These are phyloP conservation scores for Hirschioporus abietinus DNA, from an alignment of 768 basidiomycete species.

Conservation along the genomic window DNA sequence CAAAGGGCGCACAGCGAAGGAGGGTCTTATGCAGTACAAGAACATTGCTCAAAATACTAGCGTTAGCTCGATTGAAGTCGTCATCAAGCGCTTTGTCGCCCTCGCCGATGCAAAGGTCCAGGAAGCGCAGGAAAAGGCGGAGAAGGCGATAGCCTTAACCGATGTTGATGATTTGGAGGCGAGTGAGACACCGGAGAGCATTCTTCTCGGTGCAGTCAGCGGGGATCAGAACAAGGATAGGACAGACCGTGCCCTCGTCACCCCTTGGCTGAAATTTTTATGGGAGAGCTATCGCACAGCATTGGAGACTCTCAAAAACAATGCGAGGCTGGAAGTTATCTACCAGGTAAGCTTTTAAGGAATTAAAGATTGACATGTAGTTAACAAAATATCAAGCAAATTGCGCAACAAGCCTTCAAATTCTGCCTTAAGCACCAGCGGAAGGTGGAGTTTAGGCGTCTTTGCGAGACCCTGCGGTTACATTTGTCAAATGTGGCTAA, in stretches of 20 bases:
- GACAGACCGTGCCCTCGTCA: constrained; percentile 91
- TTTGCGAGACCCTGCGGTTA: constrained; percentile 93
- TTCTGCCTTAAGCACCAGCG: constrained; percentile 93
- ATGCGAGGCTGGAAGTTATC: constrained; percentile 84
- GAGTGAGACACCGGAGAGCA: constrained; percentile 90
- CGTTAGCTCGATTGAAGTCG: constrained; percentile 86
- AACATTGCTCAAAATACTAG: constrained; percentile 94
- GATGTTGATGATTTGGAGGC: constrained; percentile 96
- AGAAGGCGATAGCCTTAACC: constrained; percentile 56
- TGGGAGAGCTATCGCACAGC: constrained; percentile 98
- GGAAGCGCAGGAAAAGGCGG: constrained; percentile 84
- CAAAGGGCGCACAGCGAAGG: constrained; percentile 90
- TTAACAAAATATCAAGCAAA: constrained; percentile 48
- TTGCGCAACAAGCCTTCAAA: constrained; percentile 95
- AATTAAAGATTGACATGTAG: neutral
- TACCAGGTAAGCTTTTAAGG: constrained; percentile 67
- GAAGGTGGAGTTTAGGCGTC: constrained; percentile 94
- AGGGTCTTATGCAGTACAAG: constrained; percentile 96
- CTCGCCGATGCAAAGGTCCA: constrained; percentile 77
- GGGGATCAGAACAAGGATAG: constrained; percentile 89
- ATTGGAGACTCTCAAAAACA: constrained; percentile 93
- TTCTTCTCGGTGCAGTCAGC: constrained; percentile 84
- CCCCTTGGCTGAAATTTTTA: constrained; percentile 96
- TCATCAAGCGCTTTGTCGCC: constrained; percentile 81
- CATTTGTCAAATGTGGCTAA: constrained; percentile 94